Conservation (phyloP, 495 filamentous ascomycete genomes). For the Symbiotaphrina buchneri region DNA sequence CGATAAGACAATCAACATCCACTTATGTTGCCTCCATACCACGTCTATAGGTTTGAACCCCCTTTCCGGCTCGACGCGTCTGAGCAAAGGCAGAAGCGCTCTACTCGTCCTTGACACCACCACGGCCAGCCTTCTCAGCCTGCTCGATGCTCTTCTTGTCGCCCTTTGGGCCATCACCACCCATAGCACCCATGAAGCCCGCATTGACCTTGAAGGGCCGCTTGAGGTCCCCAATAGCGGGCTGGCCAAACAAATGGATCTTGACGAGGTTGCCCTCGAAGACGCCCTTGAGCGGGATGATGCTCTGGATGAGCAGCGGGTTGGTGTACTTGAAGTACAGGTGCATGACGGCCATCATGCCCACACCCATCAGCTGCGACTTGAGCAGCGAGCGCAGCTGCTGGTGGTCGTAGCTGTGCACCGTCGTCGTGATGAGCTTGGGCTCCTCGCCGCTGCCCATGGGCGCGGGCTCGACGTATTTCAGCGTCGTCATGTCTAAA, state of each 20-base stretch:
- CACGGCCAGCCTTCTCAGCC: conserved; percentile 66
- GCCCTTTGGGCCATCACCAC: conserved; percentile 53
- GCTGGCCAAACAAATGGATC: conserved; percentile 78
- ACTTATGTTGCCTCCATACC: too few species aligned
- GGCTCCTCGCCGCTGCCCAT: conserved; percentile 84
- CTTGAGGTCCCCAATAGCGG: conserved; percentile 81
- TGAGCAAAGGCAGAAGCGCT: too few species aligned
- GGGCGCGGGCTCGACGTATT: conserved; percentile 87
- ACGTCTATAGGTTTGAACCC: too few species aligned
- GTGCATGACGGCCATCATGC: conserved; percentile 98
- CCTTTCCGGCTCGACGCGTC: too few species aligned
- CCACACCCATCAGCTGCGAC: conserved; percentile 79
- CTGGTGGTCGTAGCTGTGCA: conserved; percentile 72
- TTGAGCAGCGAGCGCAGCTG: conserved; percentile 71
- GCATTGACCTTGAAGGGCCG: conserved; percentile 77
- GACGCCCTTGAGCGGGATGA: conserved; percentile 90
- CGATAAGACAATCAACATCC: too few species aligned
- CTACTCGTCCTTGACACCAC: conserved; percentile 83
- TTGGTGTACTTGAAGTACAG: conserved; percentile 98
- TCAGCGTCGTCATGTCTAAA: conserved; percentile 84
- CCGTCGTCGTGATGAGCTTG: conserved; percentile 86
- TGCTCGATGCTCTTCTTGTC: conserved; percentile 91
- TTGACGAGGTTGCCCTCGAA: conserved; percentile 88
- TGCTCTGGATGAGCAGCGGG: conserved; percentile 92
- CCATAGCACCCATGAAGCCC: conserved; percentile 54